Evolutionary conservation across 2,329 filamentous ascomycete genomes (phyloP).

Genomic region (Fusarium lateritium): DNA sequence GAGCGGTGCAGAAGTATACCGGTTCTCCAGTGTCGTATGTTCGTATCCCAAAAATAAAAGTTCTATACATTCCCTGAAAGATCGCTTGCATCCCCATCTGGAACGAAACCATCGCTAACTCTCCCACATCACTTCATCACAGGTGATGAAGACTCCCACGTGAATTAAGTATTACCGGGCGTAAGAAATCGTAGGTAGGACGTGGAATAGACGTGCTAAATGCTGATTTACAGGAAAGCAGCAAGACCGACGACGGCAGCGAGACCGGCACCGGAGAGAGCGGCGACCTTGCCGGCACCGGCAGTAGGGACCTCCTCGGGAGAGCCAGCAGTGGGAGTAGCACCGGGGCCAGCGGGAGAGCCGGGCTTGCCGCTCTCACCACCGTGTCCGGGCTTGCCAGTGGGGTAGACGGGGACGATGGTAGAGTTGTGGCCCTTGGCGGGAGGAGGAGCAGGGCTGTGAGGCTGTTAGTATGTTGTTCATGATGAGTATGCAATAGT

Average conservation of each 20-base stretch:
- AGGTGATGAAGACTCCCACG: slow-evolving; percentile 56
- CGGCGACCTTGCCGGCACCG: slow-evolving; percentile 70
- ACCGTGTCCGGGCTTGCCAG: slow-evolving; percentile 34
- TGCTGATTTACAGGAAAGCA: slow-evolving; percentile 70
- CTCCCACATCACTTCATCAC: slow-evolving; percentile 54
- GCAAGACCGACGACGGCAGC: slow-evolving; percentile 73
- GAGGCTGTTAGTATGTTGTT: slow-evolving; percentile 33
- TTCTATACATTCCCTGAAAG: slow-evolving; percentile 55
- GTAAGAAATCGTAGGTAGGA: slow-evolving; percentile 59
- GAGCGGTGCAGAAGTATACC: slow-evolving; percentile 51
- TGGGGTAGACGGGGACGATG: slow-evolving; percentile 40
- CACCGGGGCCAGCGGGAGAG: slow-evolving; percentile 37
- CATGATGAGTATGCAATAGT: slow-evolving; percentile 2
- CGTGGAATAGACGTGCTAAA: slow-evolving; percentile 55
- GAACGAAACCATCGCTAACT: slow-evolving; percentile 51
- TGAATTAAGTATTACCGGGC: slow-evolving; percentile 58
- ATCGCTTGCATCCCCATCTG: slow-evolving; percentile 43
- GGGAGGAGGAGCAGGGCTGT: slow-evolving; percentile 50
- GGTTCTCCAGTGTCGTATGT: slow-evolving; percentile 54
- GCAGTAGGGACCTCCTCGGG: slow-evolving; percentile 63
- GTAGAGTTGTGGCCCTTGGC: slow-evolving; percentile 55
- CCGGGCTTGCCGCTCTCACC: slow-evolving; percentile 16
- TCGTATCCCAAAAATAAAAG: slow-evolving; percentile 53
- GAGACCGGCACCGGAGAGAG: slow-evolving; percentile 71
- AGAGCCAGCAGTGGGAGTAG: slow-evolving; percentile 50